Evolutionary conservation across 1,284 basidiomycete species (phyloP), one percentile per base, ranked within the genome.

Genomic region (Uromyces viciae-fabae): DNA sequence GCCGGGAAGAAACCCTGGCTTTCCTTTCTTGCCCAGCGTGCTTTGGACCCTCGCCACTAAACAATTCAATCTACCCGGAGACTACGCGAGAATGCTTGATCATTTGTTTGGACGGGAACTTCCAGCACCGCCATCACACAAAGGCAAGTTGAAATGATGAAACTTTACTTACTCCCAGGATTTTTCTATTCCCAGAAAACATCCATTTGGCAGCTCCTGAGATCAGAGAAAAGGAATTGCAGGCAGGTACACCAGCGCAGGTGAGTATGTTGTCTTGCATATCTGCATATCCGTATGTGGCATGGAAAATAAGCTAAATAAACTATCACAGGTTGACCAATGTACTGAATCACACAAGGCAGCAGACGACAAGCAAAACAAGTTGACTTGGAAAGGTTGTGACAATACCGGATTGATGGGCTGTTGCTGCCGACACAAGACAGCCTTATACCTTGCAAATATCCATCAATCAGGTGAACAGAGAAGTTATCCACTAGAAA

Each of bases 391-490:
- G 54, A 75, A 75, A 43, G 31, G 31, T 36, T 60, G 54, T 60
- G 73, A 75, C 42, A 56, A 75, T 28, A 60, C 73, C 1, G 73
- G 73, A 19, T 25, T 75, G 19, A 46, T 75, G 42, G 73, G 73
- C 3, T 14, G 42, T 11, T 58, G 54, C 3, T 75, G 73, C 28
- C 25, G 73, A 19, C 73, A 75, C 11, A 40, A 75, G 11, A 31
- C 38, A 2, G 54, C 43, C 1, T 22, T 75, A 4, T 60, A 42
- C 25, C 15, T 75, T 31, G 73, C 58, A 1, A 75, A 75, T 38
- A 46, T 42, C 7, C n/a, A 43, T 42, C 40, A n/a, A 8, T 22
- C 56, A 9, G 72, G 49, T 3, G 56, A 58, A 17, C 33, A 56
- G 38, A 28, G n/a, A 17, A 40, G 42, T 22, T 28, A 43, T 42